Base-by-base conservation (phyloP, 495 filamentous ascomycete species). In the Chlorociboria aeruginascens region DNA sequence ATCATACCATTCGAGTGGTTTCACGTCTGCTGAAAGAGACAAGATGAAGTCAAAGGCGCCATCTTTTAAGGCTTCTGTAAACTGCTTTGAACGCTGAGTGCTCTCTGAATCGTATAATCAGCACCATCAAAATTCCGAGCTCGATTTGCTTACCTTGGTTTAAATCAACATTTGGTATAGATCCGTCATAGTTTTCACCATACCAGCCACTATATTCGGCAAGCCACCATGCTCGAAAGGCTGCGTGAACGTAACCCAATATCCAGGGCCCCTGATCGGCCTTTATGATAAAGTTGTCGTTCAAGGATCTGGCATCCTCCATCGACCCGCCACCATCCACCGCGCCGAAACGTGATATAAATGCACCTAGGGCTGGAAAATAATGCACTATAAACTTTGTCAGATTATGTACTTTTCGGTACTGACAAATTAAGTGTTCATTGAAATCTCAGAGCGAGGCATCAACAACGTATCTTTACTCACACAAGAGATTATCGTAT, bases 21-120 rank as follows among this genome's bases (percentile, higher is more conserved):
- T 84, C 53, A 89, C 73, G 50, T 89, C 85, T 32, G 86, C 81
- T 49, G 87, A 82, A 31, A 93, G 71, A 1, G 87, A 79, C 14
- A 99, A 72, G 54, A 94, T 76, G 57, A 95, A 92, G 54, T 97
- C 86, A 51, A 99, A 82, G 34, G 85, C 92, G 7, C 89, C 89
- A 52, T 96, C 87, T 48, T 86, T 83, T 6, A 97, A 68, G n/a
- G 82, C 77, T 36, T 81, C 76, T 48, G 78, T 66, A 55, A 94
- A 92, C 43, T 79, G 69, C 49, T 78, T 78, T 3, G 79, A 77
- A 37, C 85, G 78, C 50, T 77, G 71, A 35, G 77, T 74, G 20
- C 79, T 77, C 62, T 92, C 87, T 55, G 62, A 38, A 31, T 32
- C 38, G 4, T 14, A 56, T 3, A 14, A 35, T 46, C 28, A 48